Percentiles rank a stretch among this genome's conserved stretches.
phyloP scores from a whole-genome alignment of 2,329 filamentous ascomycete genomes.

The Microdochium nivale region DNA sequence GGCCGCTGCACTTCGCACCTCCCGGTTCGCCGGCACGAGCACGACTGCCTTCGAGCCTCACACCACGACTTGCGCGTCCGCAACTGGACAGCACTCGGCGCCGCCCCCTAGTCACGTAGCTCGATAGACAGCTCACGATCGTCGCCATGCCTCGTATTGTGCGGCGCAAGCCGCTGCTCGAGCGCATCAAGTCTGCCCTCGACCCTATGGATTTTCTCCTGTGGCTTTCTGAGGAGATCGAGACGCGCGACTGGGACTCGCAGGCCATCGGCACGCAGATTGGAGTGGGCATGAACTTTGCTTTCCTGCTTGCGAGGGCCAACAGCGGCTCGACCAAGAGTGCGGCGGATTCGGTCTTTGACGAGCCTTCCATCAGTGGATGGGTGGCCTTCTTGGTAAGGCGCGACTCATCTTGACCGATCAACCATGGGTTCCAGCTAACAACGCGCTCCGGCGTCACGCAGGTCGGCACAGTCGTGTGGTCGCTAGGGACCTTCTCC shows the following conservation, averaged over 20 bases:
- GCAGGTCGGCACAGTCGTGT: conserved; percentile 63
- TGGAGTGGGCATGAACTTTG: conserved; percentile 67
- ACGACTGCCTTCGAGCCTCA: background rate
- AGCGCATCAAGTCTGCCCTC: conserved; percentile 73
- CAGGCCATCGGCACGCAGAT: conserved; percentile 67
- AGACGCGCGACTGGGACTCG: conserved; percentile 85
- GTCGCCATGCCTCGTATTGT: conserved; percentile 65
- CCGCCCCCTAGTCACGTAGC: background rate
- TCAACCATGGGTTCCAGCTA: background rate
- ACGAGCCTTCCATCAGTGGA: conserved; percentile 54
- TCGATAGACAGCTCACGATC: background rate
- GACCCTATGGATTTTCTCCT: conserved; percentile 86
- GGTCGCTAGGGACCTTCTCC: conserved; percentile 59
- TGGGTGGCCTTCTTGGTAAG: conserved; percentile 54
- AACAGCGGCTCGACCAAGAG: conserved; percentile 51
- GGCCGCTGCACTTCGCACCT: background rate
- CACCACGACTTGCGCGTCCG: too few species aligned
- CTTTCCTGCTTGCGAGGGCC: conserved; percentile 75
- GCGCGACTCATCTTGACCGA: conserved; percentile 5
- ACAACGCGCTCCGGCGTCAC: background rate
- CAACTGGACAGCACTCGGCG: background rate
- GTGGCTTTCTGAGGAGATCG: conserved; percentile 87
- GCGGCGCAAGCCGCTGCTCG: conserved; percentile 66
- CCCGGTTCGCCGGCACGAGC: background rate
- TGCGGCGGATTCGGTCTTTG: conserved; percentile 74